Evolutionary conservation across 2,329 filamentous ascomycete genomes (phyloP), one percentile per base, ranked within the genome.

Genomic region (Zymoseptoria ardabiliae): DNA sequence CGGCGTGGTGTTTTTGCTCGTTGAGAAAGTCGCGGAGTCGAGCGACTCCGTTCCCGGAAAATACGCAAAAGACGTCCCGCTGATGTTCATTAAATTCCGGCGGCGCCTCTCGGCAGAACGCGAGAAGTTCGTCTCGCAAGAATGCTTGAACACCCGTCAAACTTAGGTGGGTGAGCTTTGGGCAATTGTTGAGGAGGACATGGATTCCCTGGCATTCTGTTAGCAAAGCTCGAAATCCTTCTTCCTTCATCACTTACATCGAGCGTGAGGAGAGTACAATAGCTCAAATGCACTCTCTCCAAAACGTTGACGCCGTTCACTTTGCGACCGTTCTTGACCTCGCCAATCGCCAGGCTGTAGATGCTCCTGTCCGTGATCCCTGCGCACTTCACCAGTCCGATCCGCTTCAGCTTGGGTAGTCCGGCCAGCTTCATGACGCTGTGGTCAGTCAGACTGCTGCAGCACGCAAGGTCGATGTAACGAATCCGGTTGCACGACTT

Each of bases 381-480:
- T 61, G 85, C 85, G 71, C 94, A 99, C 75, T 99, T 99, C 57
- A 99, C 94, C 56, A 99, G 77, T 0, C 94, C 94, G 61, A 99
- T 96, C 45, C 94, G 83, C 78, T 96, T 92, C 56, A 99, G 79
- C 74, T 99, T 99, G 2, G 94, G 94, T 5, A 99, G 81, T 13
- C 85, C 85, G 4, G 94, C 92, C 45, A 99, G 80, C 64, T 90
- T 87, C 63, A 83, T 88, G 17, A 99, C 88, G 21, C 92, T 97
- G 10, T 82, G 81, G 68, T 99, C 94, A 0, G 94, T 97, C 61
- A 99, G 79, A 67, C 90, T 87, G 13, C 83, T 84, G 75, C 94
- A 99, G 77, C 94, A 97, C n/a, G 94, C 94, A 50, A 99, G 79
- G 72, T 99, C 94, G 64, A 99, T 99, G 73, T 99, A 99, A 58